These are phyloP conservation scores for Aspergillus quadrilineatus DNA, from an alignment of 2,329 filamentous ascomycete genomes.

Conservation along the genomic window DNA sequence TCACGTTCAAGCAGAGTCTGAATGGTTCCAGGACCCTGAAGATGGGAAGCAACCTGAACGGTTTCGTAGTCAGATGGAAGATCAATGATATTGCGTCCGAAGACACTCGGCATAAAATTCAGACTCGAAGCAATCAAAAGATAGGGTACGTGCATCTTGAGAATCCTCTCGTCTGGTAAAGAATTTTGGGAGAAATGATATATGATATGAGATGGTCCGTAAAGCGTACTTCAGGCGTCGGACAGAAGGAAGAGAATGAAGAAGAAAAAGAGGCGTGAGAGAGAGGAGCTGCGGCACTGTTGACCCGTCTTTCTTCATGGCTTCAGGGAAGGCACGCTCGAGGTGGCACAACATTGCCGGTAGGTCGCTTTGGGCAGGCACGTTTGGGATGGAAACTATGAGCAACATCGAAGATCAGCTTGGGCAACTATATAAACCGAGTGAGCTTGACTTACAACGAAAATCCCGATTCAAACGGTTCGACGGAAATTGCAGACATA, in stretches of 20 bases:
- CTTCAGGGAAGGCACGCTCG: not conserved
- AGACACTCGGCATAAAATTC: conserved; percentile 14
- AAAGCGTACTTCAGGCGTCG: conserved; percentile 7
- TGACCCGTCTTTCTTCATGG: not conserved
- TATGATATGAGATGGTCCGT: conserved; percentile 21
- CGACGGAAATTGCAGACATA: too few species aligned
- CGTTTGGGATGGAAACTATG: not conserved
- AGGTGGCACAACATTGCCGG: not conserved
- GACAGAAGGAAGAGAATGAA: conserved; percentile 9
- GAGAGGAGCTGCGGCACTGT: not conserved
- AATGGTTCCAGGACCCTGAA: not conserved
- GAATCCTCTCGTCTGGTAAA: conserved; percentile 4
- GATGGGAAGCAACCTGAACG: not conserved
- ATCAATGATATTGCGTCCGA: conserved; percentile 17
- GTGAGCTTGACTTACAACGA: too few species aligned
- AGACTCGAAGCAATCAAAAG: conserved; percentile 16
- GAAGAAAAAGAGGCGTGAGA: not conserved
- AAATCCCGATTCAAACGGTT: too few species aligned
- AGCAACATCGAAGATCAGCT: not conserved
- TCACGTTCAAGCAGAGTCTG: conserved; percentile 18
- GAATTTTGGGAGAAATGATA: conserved; percentile 22
- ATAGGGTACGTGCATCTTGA: conserved; percentile 25
- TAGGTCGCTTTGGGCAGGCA: not conserved
- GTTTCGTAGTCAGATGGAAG: conserved; percentile 10
- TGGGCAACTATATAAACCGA: not conserved